Base-by-base conservation (phyloP, 371 early-diverging fungal genomes). In the Mortierella sp. region DNA sequence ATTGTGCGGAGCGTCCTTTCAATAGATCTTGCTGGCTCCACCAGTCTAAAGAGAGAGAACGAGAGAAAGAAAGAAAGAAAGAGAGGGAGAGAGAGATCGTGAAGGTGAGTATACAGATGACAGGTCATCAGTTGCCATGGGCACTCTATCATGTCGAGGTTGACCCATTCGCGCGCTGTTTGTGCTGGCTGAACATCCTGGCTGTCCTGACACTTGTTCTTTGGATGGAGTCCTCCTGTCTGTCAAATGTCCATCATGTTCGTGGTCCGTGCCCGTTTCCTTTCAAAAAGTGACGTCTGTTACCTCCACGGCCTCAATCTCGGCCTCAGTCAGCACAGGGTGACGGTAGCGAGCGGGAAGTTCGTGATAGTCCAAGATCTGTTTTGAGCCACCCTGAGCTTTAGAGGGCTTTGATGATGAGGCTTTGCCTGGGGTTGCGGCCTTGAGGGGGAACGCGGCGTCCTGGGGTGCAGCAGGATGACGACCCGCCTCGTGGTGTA, bases 291-390 rank as follows among this genome's bases (percentile, higher is more conserved):
- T 34, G 34, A n/a, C 29, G 13, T 27, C 27, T 29, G 5, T 63
- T 64, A 74, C 69, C 71, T 84, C 84, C 40, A 85, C 78, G 12
- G 85, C 85, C 56, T 85, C 85, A 54, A 85, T 85, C 60, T 85
- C 84, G 13, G 74, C 80, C 28, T 78, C 81, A 25, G 83, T 68
- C 45, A 81, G 55, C 24, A 60, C 52, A 47, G 78, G 77, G 8
- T 80, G 80, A 21, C 78, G 81, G 64, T 76, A 82, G 27, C 79
- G 80, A 3, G 63, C 43, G 10, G 83, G 82, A n/a, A 84, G 70
- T 22, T 81, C 71, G 47, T 73, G 54, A 62, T 81, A 82, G 34
- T 84, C 76, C 27, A 81, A 39, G 8, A 40, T 29, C 6, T 57
- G 49, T 49, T 57, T 63, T 39, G 74, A 49, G 13, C 56, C 49